Base-by-base conservation (phyloP, 768 basidiomycete genomes). In the Kwoniella sp. region DNA sequence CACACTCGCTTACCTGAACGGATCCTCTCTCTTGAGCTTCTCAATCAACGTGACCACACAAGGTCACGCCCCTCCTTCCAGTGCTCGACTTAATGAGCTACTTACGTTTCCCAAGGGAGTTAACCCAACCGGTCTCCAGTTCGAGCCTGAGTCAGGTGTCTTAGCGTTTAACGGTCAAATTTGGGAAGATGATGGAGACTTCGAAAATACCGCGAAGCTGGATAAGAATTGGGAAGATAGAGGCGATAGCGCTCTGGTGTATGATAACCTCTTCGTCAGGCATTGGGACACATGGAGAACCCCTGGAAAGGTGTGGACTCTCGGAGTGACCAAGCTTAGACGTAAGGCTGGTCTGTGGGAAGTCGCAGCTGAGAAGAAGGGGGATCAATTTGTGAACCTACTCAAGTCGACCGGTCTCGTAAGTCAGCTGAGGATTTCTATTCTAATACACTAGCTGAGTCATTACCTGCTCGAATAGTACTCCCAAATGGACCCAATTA, bases 101-200 rank as follows among this genome's bases (percentile, higher is more conserved):
- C 60, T 74, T 2, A 48, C 65, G n/a, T 73, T 78, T 48, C 77
- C 77, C 4, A 51, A 26, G 8, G 66, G 69, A 17, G 60, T 73
- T 22, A 63, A 65, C 49, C 69, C 70, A 5, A 50, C 57, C 10
- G 55, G 58, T 12, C 36, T 72, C 7, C 49, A 70, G 25, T 74
- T 60, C 50, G 55, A 72, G 24, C 8, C 19, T 5, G 51, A 58
- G 19, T 50, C 85, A 3, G 85, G 86, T 17, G 71, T 84, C 50
- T 85, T 99, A 37, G 87, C 91, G 6, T 97, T 99, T 82, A 90
- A 91, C 0, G 91, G 90, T 33, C 83, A 86, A 58, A 91, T 95
- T 4, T 88, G 90, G 74, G n/a, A 30, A 17, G 26, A 48, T 3
- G 80, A 85, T 1, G 88, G 88, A 1, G 84, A 88, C 64, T 81